Conservation (phyloP, 2,329 filamentous ascomycete genomes). For the Phialemoniopsis sp. region DNA sequence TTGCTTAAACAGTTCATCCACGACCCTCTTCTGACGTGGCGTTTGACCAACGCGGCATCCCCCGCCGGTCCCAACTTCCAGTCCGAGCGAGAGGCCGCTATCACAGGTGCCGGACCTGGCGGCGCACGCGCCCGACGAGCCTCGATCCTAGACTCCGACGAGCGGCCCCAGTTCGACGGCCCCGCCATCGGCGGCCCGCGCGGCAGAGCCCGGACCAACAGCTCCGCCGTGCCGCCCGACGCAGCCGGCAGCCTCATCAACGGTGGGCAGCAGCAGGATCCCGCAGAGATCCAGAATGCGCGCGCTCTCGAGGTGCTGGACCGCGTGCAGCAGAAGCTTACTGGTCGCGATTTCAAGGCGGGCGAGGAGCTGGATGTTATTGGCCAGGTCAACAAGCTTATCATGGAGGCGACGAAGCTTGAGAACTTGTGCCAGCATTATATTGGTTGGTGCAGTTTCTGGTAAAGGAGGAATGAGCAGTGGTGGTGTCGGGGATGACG, state of each 20-base stretch:
- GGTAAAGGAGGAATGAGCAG: constrained; percentile 46
- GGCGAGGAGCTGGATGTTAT: constrained; percentile 80
- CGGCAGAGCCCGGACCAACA: constrained; percentile 56
- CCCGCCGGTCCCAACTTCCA: constrained; percentile 65
- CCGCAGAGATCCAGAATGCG: constrained; percentile 83
- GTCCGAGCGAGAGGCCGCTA: constrained; percentile 52
- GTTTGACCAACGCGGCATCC: constrained; percentile 64
- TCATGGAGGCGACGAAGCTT: constrained; percentile 91
- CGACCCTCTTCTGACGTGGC: constrained; percentile 97
- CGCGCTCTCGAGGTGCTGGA: constrained; percentile 87
- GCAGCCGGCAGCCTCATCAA: constrained; percentile 31
- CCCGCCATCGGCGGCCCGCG: constrained; percentile 33
- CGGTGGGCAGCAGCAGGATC: constrained; percentile 31
- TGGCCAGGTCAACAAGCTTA: constrained; percentile 88
- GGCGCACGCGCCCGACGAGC: constrained; percentile 56
- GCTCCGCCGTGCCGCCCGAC: constrained; percentile 33
- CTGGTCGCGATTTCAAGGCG: constrained; percentile 85
- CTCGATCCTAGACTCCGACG: constrained; percentile 64
- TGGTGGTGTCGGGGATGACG: no score
- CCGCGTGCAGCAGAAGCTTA: constrained; percentile 92
- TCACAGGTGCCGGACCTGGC: constrained; percentile 37
- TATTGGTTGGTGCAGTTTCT: constrained; percentile 98
- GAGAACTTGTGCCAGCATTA: constrained; percentile 99
- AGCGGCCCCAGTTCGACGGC: constrained; percentile 48
- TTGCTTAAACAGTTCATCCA: constrained; percentile 76